Conservation (phyloP, 306 rosid species). For the Geum urbanum region DNA sequence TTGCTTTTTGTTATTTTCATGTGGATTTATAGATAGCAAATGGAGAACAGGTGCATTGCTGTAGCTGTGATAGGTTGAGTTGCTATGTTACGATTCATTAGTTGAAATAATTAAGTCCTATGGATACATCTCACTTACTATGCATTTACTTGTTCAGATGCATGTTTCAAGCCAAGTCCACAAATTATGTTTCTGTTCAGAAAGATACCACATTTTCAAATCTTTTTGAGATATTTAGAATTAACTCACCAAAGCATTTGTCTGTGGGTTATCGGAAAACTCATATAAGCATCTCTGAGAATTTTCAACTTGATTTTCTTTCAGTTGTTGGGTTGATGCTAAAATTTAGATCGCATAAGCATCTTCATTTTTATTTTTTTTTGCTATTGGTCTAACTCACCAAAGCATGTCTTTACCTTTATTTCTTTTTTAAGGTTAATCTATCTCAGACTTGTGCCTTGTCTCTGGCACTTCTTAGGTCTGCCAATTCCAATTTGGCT, state of each 20-base stretch:
- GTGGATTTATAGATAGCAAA: neutral
- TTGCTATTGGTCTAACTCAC: neutral
- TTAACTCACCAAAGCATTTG: neutral
- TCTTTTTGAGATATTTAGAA: neutral
- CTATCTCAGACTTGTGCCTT: neutral
- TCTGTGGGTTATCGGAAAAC: neutral
- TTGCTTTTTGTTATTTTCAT: too few species aligned
- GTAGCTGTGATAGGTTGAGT: neutral
- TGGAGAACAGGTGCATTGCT: neutral
- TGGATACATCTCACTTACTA: slow-evolving; percentile 8
- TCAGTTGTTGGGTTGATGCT: neutral
- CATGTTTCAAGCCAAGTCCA: neutral
- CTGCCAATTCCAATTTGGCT: slow-evolving; percentile 10
- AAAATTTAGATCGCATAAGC: neutral
- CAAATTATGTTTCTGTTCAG: neutral
- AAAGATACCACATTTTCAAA: neutral
- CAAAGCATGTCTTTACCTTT: neutral
- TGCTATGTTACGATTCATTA: neutral
- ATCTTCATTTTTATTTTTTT: neutral
- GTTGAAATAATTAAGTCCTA: neutral
- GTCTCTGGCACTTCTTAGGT: slow-evolving; percentile 5
- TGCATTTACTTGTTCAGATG: neutral
- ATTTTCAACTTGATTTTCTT: neutral
- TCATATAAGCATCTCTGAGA: neutral
- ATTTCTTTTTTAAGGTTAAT: neutral